A percentile compares a stretch with the other conserved stretches of the same genome.
Conservation (phyloP, 2,329 filamentous ascomycete species). For the Hyphodiscus sp. region DNA sequence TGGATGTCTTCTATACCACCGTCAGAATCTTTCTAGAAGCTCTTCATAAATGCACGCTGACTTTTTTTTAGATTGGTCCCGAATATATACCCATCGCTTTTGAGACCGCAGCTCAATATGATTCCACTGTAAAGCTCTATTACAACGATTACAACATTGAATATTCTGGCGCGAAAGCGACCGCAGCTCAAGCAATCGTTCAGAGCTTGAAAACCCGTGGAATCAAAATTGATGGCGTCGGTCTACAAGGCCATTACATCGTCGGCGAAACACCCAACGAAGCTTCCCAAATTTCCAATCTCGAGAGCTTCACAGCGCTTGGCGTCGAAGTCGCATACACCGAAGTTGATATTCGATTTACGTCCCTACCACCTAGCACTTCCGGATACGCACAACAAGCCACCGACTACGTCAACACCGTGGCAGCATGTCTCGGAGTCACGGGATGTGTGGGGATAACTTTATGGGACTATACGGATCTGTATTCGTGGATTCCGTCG, state of each 20-base stretch:
- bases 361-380: slow-evolving; percentile 37
- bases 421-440: slow-evolving; percentile 20
- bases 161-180: slow-evolving; percentile 41
- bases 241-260: slow-evolving; percentile 56
- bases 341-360: slow-evolving; percentile 53
- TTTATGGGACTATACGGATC: slow-evolving; percentile 27
- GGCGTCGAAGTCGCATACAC: slow-evolving; percentile 55
- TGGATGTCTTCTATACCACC: slow-evolving; percentile 46
- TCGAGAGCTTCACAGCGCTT: slow-evolving; percentile 44
- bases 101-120: slow-evolving; percentile 21
- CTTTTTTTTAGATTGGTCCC: slow-evolving; percentile 39
- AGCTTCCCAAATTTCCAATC: slow-evolving; percentile 37
- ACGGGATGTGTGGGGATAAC: slow-evolving; percentile 26
- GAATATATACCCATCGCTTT: slow-evolving; percentile 37
- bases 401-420: slow-evolving; percentile 36
- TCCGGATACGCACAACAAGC: slow-evolving; percentile 40
- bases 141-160: slow-evolving; percentile 60
- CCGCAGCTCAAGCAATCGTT: slow-evolving; percentile 38
- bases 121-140: slow-evolving; percentile 25
- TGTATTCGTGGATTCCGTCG: slow-evolving; percentile 36
- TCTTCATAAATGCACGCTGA: neutral
- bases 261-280: slow-evolving; percentile 45
- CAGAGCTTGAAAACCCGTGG: slow-evolving; percentile 40
- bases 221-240: slow-evolving; percentile 55
- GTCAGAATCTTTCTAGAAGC: slow-evolving; percentile 20